Base-by-base conservation (phyloP, 2,329 filamentous ascomycete species). In the Arthrobotrys pseudoclavata region DNA sequence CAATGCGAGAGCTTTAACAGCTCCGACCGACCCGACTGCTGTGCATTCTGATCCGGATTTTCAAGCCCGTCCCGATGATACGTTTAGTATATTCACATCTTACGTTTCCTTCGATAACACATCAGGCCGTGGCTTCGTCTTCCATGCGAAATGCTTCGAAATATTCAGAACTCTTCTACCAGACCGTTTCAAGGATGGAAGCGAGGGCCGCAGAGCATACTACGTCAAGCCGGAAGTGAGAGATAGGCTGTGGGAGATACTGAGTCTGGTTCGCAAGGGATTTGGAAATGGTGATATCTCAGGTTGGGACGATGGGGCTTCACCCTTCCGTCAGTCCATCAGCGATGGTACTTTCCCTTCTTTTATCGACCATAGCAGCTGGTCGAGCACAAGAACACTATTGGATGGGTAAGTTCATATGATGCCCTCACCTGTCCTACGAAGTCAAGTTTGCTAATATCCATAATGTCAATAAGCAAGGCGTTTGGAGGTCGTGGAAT, bases 51-150 rank as follows among this genome's bases (percentile, higher is more conserved):
- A 77, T 31, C 47, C 61, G 15, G 74, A 68, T 9, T 77, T 77
- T 20, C 50, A 63, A 20, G 67, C 74, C 22, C 34, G 67, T 29
- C 61, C 74, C 45, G 67, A 77, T 45, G 67, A 77, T 34, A 71
- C 74, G 3, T 77, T 77, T 42, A 77, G 67, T 48, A 77, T 71
- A 12, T 77, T 77, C 67, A 71, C 74, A 15, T 66, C 74, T 13
- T 77, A 77, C 52, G 67, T 71, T 26, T 77, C 74, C n/a, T 77
- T 77, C 34, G 74, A 77, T 57, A 71, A 71, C 50, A 77, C 67
- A 9, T 71, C 67, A 20, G 74, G 67, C 15, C 67, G 74, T 24
- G 74, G 74, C 18, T 77, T 77, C 18, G 67, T 77, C 9, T 77
- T 77, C n/a, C 74, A 77, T 18, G 74, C 74, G 7, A 77, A 77